These are phyloP conservation scores for Naganishia randhawae DNA, from an alignment of 768 basidiomycete species.

Conservation along the genomic window DNA sequence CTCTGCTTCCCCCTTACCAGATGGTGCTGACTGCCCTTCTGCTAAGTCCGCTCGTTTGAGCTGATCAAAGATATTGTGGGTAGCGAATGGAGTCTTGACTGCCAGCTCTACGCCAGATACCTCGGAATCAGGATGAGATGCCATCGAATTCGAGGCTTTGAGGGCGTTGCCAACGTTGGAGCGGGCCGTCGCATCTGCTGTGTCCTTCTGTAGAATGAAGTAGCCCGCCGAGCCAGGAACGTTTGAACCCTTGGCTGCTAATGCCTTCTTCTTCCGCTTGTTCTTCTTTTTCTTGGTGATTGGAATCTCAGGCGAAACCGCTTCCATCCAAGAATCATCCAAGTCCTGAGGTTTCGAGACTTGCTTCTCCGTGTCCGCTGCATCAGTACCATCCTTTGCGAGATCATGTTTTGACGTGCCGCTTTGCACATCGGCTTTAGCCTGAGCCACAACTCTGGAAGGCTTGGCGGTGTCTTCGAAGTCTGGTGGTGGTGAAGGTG, in stretches of 20 bases:
- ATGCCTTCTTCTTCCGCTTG: slow-evolving; percentile 7
- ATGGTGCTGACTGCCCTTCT: not conserved
- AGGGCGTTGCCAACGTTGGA: not conserved
- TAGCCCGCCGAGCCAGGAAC: slow-evolving; percentile 11
- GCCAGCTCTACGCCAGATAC: not conserved
- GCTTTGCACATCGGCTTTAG: not conserved
- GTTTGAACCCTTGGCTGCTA: not conserved
- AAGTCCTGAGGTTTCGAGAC: not conserved
- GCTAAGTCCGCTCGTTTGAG: not conserved
- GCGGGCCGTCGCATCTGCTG: not conserved
- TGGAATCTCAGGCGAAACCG: too few species aligned
- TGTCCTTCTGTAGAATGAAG: not conserved
- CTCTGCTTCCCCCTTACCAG: not conserved
- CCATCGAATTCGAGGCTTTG: not conserved
- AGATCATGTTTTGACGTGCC: not conserved
- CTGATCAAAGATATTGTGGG: slow-evolving; percentile 9
- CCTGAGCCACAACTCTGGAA: not conserved
- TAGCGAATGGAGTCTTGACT: not conserved
- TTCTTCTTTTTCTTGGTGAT: slow-evolving; percentile 4
- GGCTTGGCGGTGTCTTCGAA: not conserved
- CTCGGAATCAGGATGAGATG: not conserved
- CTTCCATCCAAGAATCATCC: slow-evolving; percentile 10
- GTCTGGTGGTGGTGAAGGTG: not conserved
- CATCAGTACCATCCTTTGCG: not conserved
- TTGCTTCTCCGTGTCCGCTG: not conserved